Base-by-base conservation (phyloP, 306 rosid genomes). In the Luffa acutangula region DNA sequence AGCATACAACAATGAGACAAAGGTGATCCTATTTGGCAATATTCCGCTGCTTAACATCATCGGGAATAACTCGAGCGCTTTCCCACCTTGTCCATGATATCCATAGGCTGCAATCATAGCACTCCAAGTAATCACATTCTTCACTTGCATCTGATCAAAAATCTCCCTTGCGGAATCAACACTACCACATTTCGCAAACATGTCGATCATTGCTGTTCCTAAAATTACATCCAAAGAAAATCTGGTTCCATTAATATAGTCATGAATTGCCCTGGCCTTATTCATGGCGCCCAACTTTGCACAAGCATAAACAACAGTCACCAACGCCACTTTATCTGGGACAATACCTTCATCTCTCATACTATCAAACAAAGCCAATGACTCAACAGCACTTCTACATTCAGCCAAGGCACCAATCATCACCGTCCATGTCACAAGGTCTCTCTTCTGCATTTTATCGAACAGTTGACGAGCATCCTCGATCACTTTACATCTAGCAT, bases 81-180 rank as follows among this genome's bases (percentile, higher is more conserved):
- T 85, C 66, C 81, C 86, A 52, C 95, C 98, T 13, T 81, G 85
- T 20, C 95, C 94, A 56, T 91, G 97, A 78, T 87, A 90, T 5
- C 95, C 97, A 65, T 87, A 88, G 33, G 93, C 95, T 76, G 90
- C 90, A 81, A 93, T 91, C 97, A 93, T 86, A 36, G 97, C 91
- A 85, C 94, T 93, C 94, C 98, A 91, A 2, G 97, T 85, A 66
- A 90, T 81, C 46, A 91, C 94, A 71, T 91, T 93, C 87, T 78
- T 93, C 80, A 84, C 89, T 64, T 58, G 78, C 95, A 93, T 90
- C 79, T 84, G 45, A 69, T 88, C 89, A 12, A 91, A 93, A 75
- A 89, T 84, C 63, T 83, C 84, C 86, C 93, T 87, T 0, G 98
- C 91, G 34, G 73, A 87, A 51, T 84, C 93, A 58, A 93, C 67